Percentiles rank a stretch among this genome's conserved stretches.
Conservation (phyloP, 306 rosid genomes). For the Fragaria nilgerrensis region DNA sequence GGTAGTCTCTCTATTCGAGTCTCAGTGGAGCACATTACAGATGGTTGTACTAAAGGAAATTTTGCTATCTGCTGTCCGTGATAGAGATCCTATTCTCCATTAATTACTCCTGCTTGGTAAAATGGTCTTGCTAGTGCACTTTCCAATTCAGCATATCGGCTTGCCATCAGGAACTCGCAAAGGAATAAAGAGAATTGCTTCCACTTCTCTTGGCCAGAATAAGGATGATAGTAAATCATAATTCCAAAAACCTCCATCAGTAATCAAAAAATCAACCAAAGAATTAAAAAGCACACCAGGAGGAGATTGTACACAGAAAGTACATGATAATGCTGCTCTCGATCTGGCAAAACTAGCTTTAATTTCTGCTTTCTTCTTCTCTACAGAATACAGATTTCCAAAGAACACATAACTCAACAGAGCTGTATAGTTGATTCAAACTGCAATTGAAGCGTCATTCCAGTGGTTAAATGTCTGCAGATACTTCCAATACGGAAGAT, state of each 20-base stretch:
- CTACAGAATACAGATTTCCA: not conserved
- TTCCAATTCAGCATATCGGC: conserved; percentile 78
- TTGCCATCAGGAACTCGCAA: conserved; percentile 82
- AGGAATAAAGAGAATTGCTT: too few relatives aligned
- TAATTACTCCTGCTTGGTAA: conserved; percentile 90
- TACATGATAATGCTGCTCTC: not conserved
- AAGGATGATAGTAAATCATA: too few relatives aligned
- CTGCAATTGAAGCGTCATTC: not conserved
- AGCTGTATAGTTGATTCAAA: not conserved
- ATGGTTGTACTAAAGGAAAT: conserved; percentile 96
- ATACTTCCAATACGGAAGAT: not conserved
- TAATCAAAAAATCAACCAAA: too few relatives aligned
- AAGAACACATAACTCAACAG: not conserved
- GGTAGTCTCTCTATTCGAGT: conserved; percentile 79
- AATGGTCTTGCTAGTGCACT: conserved; percentile 93
- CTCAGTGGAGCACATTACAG: conserved; percentile 97
- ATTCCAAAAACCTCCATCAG: too few relatives aligned
- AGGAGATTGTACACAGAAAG: too few relatives aligned
- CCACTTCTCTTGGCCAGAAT: too few relatives aligned
- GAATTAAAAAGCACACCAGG: too few relatives aligned
- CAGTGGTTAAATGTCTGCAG: not conserved
- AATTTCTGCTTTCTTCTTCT: not conserved
- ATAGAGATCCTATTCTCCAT: conserved; percentile 94
- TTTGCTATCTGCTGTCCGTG: conserved; percentile 83
- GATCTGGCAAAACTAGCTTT: not conserved